Percentiles rank a stretch among this genome's conserved stretches.
phyloP scores from a whole-genome alignment of 202 grass and related monocot species.

The Panicum hallii region DNA sequence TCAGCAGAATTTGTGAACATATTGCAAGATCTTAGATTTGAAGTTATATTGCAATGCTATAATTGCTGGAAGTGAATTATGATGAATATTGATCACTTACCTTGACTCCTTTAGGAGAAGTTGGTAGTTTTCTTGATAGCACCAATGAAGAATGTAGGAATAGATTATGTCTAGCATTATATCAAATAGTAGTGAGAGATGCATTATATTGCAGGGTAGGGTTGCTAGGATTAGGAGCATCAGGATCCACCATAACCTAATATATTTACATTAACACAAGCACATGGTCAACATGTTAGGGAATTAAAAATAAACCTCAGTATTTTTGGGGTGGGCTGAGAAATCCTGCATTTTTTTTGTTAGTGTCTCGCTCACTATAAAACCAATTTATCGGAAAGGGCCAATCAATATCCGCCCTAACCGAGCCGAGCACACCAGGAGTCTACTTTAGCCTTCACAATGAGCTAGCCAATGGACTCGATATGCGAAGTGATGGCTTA shows the following conservation, averaged over 20 bases:
- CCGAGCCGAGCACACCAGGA: slow-evolving; percentile 12
- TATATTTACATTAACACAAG: slow-evolving; percentile 56
- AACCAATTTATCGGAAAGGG: background rate
- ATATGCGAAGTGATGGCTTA: slow-evolving; percentile 62
- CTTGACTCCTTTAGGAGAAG: slow-evolving; percentile 66
- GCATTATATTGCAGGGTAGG: slow-evolving; percentile 56
- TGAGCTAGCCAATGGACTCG: slow-evolving; percentile 44
- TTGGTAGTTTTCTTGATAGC: slow-evolving; percentile 62
- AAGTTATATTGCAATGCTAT: background rate
- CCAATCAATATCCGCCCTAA: background rate
- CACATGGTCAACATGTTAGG: slow-evolving; percentile 52
- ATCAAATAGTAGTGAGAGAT: slow-evolving; percentile 10
- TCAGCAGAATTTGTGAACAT: background rate
- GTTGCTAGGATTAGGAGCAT: slow-evolving; percentile 93
- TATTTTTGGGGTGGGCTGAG: slow-evolving; percentile 27
- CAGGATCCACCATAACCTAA: slow-evolving; percentile 97
- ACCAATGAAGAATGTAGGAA: slow-evolving; percentile 90
- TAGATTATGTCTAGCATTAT: slow-evolving; percentile 71
- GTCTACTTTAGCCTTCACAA: slow-evolving; percentile 7
- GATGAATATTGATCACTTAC: slow-evolving; percentile 37
- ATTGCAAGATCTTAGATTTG: background rate
- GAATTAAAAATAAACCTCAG: slow-evolving; percentile 45
- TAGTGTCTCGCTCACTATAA: slow-evolving; percentile 10
- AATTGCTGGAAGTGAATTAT: background rate
- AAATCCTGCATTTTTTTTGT: slow-evolving; percentile 14